Percentiles rank a stretch among this genome's conserved stretches.
Evolutionary conservation across 495 filamentous ascomycete genomes (phyloP).

Genomic region (Hyaloscypha hepaticicola): DNA sequence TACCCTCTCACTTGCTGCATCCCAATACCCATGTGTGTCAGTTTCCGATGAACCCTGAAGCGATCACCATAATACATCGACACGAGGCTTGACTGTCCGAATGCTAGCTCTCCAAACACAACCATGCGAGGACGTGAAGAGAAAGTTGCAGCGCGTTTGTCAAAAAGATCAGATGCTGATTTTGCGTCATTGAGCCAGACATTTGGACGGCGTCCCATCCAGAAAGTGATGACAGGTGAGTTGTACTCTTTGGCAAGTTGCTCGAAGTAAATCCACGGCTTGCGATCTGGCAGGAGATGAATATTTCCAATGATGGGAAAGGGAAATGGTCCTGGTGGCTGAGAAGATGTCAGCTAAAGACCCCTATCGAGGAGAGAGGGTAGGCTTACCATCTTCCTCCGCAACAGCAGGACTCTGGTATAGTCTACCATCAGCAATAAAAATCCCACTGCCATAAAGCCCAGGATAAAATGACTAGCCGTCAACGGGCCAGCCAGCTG

Average conservation of each 20-base stretch:
- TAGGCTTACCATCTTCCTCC: slow-evolving; percentile 6
- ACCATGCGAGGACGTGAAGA: slow-evolving; percentile 53
- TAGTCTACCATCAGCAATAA: slow-evolving; percentile 5
- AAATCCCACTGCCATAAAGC: not conserved
- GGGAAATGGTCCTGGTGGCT: slow-evolving; percentile 59
- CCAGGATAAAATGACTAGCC: not conserved
- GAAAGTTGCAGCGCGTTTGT: slow-evolving; percentile 57
- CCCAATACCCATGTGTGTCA: slow-evolving; percentile 60
- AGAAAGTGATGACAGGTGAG: slow-evolving; percentile 57
- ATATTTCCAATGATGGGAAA: slow-evolving; percentile 56
- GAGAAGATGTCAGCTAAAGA: not conserved
- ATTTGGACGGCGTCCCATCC: slow-evolving; percentile 62
- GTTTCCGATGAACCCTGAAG: slow-evolving; percentile 60
- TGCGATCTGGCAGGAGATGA: slow-evolving; percentile 53
- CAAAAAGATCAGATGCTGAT: slow-evolving; percentile 54
- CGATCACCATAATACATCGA: slow-evolving; percentile 60
- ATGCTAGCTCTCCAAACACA: slow-evolving; percentile 59
- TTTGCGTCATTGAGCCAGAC: slow-evolving; percentile 68
- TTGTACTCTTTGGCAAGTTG: slow-evolving; percentile 52
- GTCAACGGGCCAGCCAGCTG: not conserved
- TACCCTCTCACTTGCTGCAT: slow-evolving; percentile 60
- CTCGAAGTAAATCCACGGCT: slow-evolving; percentile 67
- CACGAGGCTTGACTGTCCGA: slow-evolving; percentile 56
- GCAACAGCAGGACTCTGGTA: not conserved
- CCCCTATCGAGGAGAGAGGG: not conserved